Conservation (phyloP, 768 basidiomycete species). For the Leucogyrophana mollusca region DNA sequence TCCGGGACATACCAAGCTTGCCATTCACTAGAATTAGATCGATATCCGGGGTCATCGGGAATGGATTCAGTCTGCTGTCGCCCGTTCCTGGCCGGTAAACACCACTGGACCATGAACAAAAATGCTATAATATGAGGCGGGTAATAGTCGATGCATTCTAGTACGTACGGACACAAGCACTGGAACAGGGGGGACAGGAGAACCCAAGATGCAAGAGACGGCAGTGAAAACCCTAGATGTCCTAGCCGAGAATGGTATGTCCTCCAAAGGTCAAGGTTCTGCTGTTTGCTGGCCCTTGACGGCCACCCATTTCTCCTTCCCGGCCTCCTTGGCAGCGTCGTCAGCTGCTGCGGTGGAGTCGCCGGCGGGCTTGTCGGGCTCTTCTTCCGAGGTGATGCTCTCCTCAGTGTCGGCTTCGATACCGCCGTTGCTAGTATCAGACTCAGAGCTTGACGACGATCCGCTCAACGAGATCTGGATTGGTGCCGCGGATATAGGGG, state of each 20-base stretch:
- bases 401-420: conserved; percentile 76
- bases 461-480: conserved; percentile 21
- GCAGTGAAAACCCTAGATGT: neutral
- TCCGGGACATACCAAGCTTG: too few species aligned
- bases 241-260: conserved; percentile 1
- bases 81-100: neutral
- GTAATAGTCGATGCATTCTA: conserved; percentile 21
- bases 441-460: conserved; percentile 52
- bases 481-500: conserved; percentile 11
- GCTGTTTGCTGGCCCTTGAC: conserved; percentile 52
- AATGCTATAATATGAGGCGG: conserved; percentile 8
- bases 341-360: conserved; percentile 6
- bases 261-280: conserved; percentile 9
- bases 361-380: conserved; percentile 44
- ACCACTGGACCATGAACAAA: too few species aligned
- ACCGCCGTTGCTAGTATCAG: conserved; percentile 55
- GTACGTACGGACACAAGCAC: conserved; percentile 19
- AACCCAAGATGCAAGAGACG: conserved; percentile 13
- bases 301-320: conserved; percentile 76
- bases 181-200: conserved; percentile 11
- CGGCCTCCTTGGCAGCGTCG: conserved; percentile 24
- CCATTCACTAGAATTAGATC: too few species aligned
- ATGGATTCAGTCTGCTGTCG: too few species aligned
- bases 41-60: too few species aligned
- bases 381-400: conserved; percentile 72